These are phyloP conservation scores for Naumovozyma baii DNA, from an alignment of 805 yeast genomes.

Conservation along the genomic window DNA sequence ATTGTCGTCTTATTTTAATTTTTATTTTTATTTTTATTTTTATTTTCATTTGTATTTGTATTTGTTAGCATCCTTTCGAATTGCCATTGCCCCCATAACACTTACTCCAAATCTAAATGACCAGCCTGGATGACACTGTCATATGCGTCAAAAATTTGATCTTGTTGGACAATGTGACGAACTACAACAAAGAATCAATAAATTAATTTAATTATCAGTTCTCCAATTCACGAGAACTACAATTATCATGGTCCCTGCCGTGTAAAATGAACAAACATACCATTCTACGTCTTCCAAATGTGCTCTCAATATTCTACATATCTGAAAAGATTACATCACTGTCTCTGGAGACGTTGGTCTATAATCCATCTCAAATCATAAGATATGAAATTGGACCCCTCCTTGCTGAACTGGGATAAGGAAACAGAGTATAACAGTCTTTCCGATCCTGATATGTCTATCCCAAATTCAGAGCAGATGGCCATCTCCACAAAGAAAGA, in stretches of 20 bases:
- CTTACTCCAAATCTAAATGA: no score
- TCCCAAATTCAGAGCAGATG: background rate
- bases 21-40: no score
- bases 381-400: constrained; percentile 67
- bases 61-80: no score
- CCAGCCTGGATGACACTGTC: constrained; percentile 27
- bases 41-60: no score
- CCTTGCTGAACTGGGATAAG: constrained; percentile 84
- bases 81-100: no score
- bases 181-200: constrained; percentile 21
- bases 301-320: constrained; percentile 28
- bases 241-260: constrained; percentile 14
- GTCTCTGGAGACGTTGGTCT: constrained; percentile 94
- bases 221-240: constrained; percentile 8
- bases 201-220: constrained; percentile 25
- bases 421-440: constrained; percentile 91
- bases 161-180: constrained; percentile 28
- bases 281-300: constrained; percentile 24
- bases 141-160: constrained; percentile 22
- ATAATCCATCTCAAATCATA: constrained; percentile 54
- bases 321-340: constrained; percentile 54
- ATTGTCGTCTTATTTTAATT: no score
- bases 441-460: constrained; percentile 66
- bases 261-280: constrained; percentile 18
- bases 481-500: background rate